Evolutionary conservation across 768 basidiomycete species (phyloP).

Genomic region (Pilatotrama ljubarskyi): DNA sequence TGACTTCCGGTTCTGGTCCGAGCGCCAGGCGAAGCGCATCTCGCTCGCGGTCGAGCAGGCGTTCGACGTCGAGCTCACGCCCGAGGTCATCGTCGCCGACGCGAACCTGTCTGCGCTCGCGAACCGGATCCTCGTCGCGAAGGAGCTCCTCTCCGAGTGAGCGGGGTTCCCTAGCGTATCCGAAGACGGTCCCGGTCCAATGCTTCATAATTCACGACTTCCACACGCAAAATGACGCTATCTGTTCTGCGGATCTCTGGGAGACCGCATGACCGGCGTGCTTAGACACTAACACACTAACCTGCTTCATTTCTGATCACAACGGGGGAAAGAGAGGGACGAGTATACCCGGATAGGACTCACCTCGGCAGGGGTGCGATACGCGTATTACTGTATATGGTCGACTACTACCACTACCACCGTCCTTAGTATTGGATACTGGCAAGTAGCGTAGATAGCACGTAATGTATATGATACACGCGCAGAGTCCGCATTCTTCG

Average conservation of each 20-base stretch:
- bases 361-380: not conserved
- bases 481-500: not conserved
- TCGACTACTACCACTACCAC: not conserved
- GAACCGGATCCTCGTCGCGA: slow-evolving; percentile 79
- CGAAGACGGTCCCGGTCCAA: not conserved
- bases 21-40: slow-evolving; percentile 88
- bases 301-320: not conserved
- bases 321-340: not conserved
- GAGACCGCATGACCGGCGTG: not conserved
- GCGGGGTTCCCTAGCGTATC: not conserved
- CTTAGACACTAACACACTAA: not conserved
- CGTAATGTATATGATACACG: not conserved
- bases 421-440: not conserved
- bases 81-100: slow-evolving; percentile 90
- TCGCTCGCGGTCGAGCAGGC: slow-evolving; percentile 74
- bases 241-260: no score
- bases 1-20: slow-evolving; percentile 94
- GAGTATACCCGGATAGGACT: not conserved
- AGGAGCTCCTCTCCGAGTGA: slow-evolving; percentile 26
- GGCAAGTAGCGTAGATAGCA: not conserved
- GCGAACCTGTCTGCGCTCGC: slow-evolving; percentile 88
- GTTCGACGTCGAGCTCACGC: slow-evolving; percentile 86
- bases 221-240: no score
- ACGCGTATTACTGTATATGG: not conserved
- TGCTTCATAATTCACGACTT: not conserved